These are phyloP conservation scores for Candida berthetii DNA, from an alignment of 805 yeast species.

Conservation along the genomic window DNA sequence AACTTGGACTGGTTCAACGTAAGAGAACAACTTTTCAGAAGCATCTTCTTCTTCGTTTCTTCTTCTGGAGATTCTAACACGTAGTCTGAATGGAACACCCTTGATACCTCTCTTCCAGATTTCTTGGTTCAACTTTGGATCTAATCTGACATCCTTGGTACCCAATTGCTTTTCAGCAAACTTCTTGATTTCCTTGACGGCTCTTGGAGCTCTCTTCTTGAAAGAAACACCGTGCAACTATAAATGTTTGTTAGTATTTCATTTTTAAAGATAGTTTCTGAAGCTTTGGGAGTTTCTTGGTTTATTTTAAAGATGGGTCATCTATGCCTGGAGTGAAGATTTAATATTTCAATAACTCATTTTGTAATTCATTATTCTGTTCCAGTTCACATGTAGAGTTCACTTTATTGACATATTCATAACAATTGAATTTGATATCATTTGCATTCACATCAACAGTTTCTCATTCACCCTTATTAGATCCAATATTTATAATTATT, in stretches of 20 bases:
- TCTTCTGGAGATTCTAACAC: constrained; percentile 98
- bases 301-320: too few species aligned
- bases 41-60: constrained; percentile 99
- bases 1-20: constrained; percentile 95
- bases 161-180: constrained; percentile 99
- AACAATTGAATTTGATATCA: too few species aligned
- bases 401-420: too few species aligned
- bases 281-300: too few species aligned
- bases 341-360: too few species aligned
- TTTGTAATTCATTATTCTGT: too few species aligned
- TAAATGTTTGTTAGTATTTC: constrained; percentile 34
- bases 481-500: too few species aligned
- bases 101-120: constrained; percentile 99
- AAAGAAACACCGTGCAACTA: constrained; percentile 96
- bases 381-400: background rate
- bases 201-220: constrained; percentile 99
- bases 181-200: constrained; percentile 98
- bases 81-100: constrained; percentile 97
- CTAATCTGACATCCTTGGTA: constrained; percentile 97
- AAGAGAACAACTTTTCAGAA: constrained; percentile 94
- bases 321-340: too few species aligned
- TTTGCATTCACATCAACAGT: too few species aligned
- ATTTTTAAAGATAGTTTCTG: too few species aligned
- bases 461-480: too few species aligned
- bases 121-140: constrained; percentile 97